Evolutionary conservation across 2,329 filamentous ascomycete genomes (phyloP), one percentile per base, ranked within the genome.

Genomic region (Xylariaceae sp.): DNA sequence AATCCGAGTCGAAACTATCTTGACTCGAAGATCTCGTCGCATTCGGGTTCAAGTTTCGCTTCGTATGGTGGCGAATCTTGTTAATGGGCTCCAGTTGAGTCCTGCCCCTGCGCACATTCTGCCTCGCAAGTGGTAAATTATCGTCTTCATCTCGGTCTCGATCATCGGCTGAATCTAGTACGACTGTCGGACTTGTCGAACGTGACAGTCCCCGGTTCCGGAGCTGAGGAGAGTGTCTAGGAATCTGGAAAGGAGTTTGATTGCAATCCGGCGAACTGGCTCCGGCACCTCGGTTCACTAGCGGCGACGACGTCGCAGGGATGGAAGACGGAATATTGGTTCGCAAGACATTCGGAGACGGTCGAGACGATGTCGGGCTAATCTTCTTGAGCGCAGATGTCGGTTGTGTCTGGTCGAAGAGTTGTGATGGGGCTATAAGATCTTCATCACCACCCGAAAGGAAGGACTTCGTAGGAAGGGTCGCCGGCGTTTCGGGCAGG

Each of bases 341-440:
- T 11, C 66, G 66, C 9, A 80, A 76, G 3, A 78, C 65, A 48
- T 77, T 73, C 0, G 82, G 82, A 1, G 82, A 85, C 0, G 82
- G 82, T 9, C 82, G 75, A 1, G 82, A 85, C 1, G 81, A 84
- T 0, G 82, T 84, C 17, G 82, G 82, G 59, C 81, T 85, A 51
- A 74, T 69, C 23, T 73, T 74, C 65, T 78, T 82, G 13, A 77
- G 66, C 1, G 76, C 80, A 1, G 82, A 83, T 1, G 82, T 83
- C 37, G 74, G 74, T 62, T 82, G 82, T 0, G 82, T 84, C 63
- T 80, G 78, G 0, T 74, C 76, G 64, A 85, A 85, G 7, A 85
- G 73, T 67, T 85, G 82, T 6, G 80, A 79, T 67, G 68, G 75
- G 56, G 64, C 73, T 67, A 75, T 74, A 65, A 71, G 59, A 61